Percentiles rank a stretch among this genome's conserved stretches.
Evolutionary conservation across 2,329 filamentous ascomycete species (phyloP).

Genomic region (Clarireedia sp.): DNA sequence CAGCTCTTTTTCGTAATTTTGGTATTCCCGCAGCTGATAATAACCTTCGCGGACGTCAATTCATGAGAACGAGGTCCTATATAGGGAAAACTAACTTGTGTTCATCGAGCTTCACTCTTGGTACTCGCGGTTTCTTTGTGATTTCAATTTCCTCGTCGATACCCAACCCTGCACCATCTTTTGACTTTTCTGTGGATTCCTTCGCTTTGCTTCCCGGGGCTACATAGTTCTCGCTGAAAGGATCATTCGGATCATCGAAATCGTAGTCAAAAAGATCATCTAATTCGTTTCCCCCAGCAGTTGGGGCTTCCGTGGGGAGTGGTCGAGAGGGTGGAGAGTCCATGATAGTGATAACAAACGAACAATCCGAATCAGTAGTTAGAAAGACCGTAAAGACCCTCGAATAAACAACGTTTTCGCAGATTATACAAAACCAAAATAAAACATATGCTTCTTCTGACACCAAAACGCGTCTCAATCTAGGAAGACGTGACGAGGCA

Average conservation of each 20-base stretch:
- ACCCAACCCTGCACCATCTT: slow-evolving; percentile 55
- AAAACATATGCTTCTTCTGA: background rate
- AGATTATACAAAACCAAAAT: background rate
- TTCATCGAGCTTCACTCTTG: slow-evolving; percentile 82
- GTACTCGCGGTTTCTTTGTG: slow-evolving; percentile 60
- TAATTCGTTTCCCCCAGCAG: slow-evolving; percentile 38
- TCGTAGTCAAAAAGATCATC: slow-evolving; percentile 74
- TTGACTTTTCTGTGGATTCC: slow-evolving; percentile 31
- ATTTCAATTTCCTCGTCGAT: slow-evolving; percentile 84
- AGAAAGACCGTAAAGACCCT: background rate
- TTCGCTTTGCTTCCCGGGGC: slow-evolving; percentile 26
- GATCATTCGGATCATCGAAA: slow-evolving; percentile 36
- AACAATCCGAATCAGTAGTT: too few species aligned
- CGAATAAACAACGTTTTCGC: background rate
- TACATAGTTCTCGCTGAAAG: slow-evolving; percentile 23
- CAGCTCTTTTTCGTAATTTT: slow-evolving; percentile 64
- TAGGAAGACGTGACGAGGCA: slow-evolving; percentile 7
- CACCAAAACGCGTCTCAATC: background rate
- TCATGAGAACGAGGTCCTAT: slow-evolving; percentile 10
- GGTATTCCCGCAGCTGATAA: slow-evolving; percentile 78
- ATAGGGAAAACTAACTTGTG: slow-evolving; percentile 42
- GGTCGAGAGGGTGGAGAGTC: background rate
- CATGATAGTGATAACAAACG: background rate
- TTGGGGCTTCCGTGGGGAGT: slow-evolving; percentile 22
- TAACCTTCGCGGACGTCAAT: slow-evolving; percentile 46